These are phyloP conservation scores for Sordaria brevicollis DNA, from an alignment of 495 filamentous ascomycete genomes.

Conservation along the genomic window DNA sequence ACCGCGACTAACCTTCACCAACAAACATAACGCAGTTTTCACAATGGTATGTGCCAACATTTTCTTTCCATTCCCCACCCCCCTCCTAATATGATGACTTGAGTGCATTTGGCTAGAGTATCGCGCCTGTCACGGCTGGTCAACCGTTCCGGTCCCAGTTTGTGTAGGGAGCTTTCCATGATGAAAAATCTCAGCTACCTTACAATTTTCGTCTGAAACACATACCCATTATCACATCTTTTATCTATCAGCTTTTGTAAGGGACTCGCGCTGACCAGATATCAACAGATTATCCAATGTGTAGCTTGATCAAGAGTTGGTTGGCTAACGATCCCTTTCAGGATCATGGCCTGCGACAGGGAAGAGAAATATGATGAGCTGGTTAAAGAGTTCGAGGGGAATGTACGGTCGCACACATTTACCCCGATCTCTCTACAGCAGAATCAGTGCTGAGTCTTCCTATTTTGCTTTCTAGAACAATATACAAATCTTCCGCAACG, in stretches of 20 bases:
- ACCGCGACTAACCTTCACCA: constrained; percentile 1
- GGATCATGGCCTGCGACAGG: constrained; percentile 89
- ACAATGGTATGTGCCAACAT: constrained; percentile 9
- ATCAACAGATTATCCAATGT: not conserved
- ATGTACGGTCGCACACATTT: constrained; percentile 37
- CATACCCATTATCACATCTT: not conserved
- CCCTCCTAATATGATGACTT: constrained; percentile 76
- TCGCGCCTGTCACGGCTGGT: constrained; percentile 38
- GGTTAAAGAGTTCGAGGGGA: constrained; percentile 64
- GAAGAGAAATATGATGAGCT: constrained; percentile 73
- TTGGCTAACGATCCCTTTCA: constrained; percentile 25
- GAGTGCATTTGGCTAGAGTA: constrained; percentile 99
- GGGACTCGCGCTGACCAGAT: constrained; percentile 11
- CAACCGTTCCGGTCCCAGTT: constrained; percentile 29
- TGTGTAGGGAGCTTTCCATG: constrained; percentile 54
- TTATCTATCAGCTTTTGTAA: constrained; percentile 5
- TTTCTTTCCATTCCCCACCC: constrained; percentile 1
- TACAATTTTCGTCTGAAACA: constrained; percentile 73
- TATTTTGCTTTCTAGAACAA: constrained; percentile 43
- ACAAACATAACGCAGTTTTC: constrained; percentile 12
- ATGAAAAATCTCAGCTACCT: constrained; percentile 99
- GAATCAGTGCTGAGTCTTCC: constrained; percentile 46
- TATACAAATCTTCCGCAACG: constrained; percentile 75
- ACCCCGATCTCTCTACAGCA: constrained; percentile 17
- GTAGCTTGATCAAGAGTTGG: constrained; percentile 1